Evolutionary conservation across 805 yeast species (phyloP).

Genomic region (Hanseniaspora clermontiae): DNA sequence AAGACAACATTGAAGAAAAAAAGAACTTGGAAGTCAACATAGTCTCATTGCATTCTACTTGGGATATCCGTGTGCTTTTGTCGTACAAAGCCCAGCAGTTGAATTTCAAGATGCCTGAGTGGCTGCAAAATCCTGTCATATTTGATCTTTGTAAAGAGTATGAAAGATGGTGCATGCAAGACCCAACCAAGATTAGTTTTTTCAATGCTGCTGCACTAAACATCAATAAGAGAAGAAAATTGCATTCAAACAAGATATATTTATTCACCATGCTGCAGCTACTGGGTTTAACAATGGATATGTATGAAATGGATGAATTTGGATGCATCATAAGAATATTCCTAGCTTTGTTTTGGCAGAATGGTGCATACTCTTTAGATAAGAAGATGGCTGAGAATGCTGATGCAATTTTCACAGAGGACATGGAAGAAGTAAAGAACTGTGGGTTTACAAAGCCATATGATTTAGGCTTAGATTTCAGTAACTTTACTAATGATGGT

Average conservation of each 20-base stretch:
- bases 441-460: constrained; percentile 58
- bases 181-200: constrained; percentile 29
- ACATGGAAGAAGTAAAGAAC: constrained; percentile 19
- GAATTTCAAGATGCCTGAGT: constrained; percentile 56
- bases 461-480: constrained; percentile 62
- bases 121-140: constrained; percentile 59
- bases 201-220: constrained; percentile 16
- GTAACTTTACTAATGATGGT: constrained; percentile 53
- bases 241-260: constrained; percentile 13
- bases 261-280: constrained; percentile 12
- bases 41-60: constrained; percentile 49
- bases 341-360: constrained; percentile 9
- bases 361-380: constrained; percentile 8
- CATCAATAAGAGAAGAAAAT: constrained; percentile 23
- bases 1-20: constrained; percentile 23
- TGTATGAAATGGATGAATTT: constrained; percentile 15
- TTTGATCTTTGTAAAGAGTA: constrained; percentile 70
- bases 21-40: constrained; percentile 37
- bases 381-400: neutral
- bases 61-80: constrained; percentile 64
- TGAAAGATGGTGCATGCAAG: constrained; percentile 54
- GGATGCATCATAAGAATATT: constrained; percentile 14
- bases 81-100: constrained; percentile 74
- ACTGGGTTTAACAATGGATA: constrained; percentile 12
- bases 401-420: neutral